phyloP scores from a whole-genome alignment of 1,284 basidiomycete genomes.

The Leccinum fuscescens region DNA sequence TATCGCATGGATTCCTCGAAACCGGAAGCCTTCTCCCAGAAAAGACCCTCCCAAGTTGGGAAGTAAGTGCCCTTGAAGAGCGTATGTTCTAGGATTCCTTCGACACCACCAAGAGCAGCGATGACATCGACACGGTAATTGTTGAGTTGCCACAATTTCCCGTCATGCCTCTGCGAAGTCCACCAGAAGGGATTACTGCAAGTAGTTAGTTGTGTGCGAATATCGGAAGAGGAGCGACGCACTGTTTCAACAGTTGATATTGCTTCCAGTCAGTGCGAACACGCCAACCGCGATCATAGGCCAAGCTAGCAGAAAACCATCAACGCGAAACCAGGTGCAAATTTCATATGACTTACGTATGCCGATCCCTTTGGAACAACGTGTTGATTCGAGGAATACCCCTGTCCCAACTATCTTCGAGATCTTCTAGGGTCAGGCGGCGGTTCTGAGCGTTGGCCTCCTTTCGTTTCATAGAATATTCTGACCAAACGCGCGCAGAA shows the following conservation, averaged over 20 bases:
- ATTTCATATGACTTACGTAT: slow-evolving; percentile 62
- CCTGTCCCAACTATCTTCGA: slow-evolving; percentile 97
- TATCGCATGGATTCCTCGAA: slow-evolving; percentile 98
- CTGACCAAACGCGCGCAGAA: slow-evolving; percentile 97
- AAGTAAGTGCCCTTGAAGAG: slow-evolving; percentile 98
- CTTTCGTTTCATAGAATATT: slow-evolving; percentile 99
- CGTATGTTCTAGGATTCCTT: slow-evolving; percentile 96
- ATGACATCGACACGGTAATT: slow-evolving; percentile 99
- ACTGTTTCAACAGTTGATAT: slow-evolving; percentile 92
- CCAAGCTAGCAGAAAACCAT: slow-evolving; percentile 63
- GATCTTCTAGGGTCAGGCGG: slow-evolving; percentile 92
- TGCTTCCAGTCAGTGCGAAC: slow-evolving; percentile 97
- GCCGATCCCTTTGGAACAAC: slow-evolving; percentile 96
- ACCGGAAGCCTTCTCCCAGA: slow-evolving; percentile 95
- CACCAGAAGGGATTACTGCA: slow-evolving; percentile 94
- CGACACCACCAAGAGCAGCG: slow-evolving; percentile 96
- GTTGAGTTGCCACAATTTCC: slow-evolving; percentile 97
- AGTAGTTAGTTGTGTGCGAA: slow-evolving; percentile 5
- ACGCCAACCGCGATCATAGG: slow-evolving; percentile 98
- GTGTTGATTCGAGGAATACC: slow-evolving; percentile 98
- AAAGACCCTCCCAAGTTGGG: slow-evolving; percentile 89
- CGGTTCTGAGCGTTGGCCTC: slow-evolving; percentile 98
- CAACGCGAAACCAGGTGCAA: slow-evolving; percentile 43
- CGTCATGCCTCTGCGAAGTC: slow-evolving; percentile 97
- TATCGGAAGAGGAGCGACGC: slow-evolving; percentile 28